Conservation (phyloP, 2,329 filamentous ascomycete species). For the Exophiala lecanii-corni region DNA sequence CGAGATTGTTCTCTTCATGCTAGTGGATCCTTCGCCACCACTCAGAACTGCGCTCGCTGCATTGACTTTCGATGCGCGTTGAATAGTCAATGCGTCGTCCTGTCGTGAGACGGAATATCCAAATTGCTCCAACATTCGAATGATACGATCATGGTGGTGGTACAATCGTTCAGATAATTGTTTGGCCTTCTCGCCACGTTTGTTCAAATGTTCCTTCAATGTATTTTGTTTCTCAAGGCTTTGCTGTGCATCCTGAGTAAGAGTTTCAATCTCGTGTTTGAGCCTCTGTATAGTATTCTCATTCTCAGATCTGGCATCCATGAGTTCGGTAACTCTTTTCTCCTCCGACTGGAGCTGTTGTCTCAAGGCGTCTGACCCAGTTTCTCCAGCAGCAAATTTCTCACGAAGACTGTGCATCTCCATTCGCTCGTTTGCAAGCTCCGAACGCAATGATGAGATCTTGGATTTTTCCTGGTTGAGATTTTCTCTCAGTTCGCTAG, state of each 20-base stretch:
- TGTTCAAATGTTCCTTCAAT: conserved; percentile 56
- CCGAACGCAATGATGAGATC: conserved; percentile 42
- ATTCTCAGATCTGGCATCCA: conserved; percentile 67
- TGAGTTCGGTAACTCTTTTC: conserved; percentile 60
- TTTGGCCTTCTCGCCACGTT: conserved; percentile 68
- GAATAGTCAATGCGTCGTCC: conserved; percentile 67
- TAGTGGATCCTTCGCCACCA: conserved; percentile 31
- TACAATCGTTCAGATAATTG: conserved; percentile 81
- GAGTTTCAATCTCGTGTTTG: conserved; percentile 67
- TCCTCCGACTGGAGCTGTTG: conserved; percentile 74
- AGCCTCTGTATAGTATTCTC: conserved; percentile 71
- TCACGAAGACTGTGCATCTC: conserved; percentile 65
- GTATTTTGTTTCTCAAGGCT: conserved; percentile 31
- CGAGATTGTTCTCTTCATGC: conserved; percentile 43
- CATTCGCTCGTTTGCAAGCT: conserved; percentile 61
- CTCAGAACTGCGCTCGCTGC: conserved; percentile 41
- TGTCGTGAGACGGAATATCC: conserved; percentile 77
- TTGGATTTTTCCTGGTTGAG: conserved; percentile 46
- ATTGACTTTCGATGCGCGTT: conserved; percentile 59
- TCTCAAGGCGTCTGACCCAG: conserved; percentile 72
- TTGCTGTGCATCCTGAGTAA: conserved; percentile 54
- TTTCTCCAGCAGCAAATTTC: conserved; percentile 77
- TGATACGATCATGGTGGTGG: conserved; percentile 77
- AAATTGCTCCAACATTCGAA: conserved; percentile 75
- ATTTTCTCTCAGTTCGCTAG: conserved; percentile 52